These are phyloP conservation scores for Pyrus betulifolia DNA, from an alignment of 306 rosid species.

Conservation along the genomic window DNA sequence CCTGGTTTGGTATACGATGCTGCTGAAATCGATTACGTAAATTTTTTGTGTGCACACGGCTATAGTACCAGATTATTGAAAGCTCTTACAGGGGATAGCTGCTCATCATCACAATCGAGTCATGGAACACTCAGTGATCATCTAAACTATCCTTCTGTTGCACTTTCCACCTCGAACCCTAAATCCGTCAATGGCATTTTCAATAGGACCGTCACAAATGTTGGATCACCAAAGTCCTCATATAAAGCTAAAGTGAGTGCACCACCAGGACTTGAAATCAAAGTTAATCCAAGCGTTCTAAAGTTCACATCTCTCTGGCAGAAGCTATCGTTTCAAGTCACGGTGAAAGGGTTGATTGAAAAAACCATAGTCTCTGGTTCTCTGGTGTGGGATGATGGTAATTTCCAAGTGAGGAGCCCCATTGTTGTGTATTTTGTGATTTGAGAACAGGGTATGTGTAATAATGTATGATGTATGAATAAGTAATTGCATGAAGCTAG, in stretches of 20 bases:
- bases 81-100: slow-evolving; percentile 1
- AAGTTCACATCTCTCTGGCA: slow-evolving; percentile 28
- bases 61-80: slow-evolving; percentile 16
- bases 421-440: slow-evolving; percentile 14
- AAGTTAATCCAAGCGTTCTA: slow-evolving; percentile 32
- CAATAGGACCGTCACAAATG: slow-evolving; percentile 31
- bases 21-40: slow-evolving; percentile 16
- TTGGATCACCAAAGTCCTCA: slow-evolving; percentile 28
- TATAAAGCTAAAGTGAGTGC: slow-evolving; percentile 25
- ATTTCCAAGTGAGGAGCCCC: slow-evolving; percentile 40
- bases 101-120: background rate
- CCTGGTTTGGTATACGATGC: slow-evolving; percentile 51
- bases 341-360: slow-evolving; percentile 16
- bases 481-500: background rate
- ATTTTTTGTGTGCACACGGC: slow-evolving; percentile 44
- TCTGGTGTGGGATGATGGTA: slow-evolving; percentile 46
- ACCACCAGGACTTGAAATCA: slow-evolving; percentile 21
- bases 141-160: slow-evolving; percentile 46
- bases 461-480: background rate
- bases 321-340: slow-evolving; percentile 15
- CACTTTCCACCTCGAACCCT: slow-evolving; percentile 5
- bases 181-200: slow-evolving; percentile 15
- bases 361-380: slow-evolving; percentile 21
- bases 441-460: background rate
- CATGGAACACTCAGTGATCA: slow-evolving; percentile 13